Evolutionary conservation across 1,139 yeast genomes (phyloP).

Genomic region (Arxiozyma heterogenica): DNA sequence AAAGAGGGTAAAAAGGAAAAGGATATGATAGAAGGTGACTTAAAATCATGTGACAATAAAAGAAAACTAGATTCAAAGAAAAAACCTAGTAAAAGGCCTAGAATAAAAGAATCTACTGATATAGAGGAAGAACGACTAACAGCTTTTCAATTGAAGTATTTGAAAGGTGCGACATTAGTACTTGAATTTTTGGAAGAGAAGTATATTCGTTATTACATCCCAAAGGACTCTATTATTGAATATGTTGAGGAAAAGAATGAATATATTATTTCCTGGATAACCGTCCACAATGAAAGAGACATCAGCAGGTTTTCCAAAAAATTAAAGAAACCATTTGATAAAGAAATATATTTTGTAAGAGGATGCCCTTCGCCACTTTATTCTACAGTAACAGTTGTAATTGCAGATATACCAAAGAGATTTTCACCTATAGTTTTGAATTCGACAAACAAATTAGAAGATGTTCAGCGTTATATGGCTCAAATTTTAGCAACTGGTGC

Average conservation of each 20-base stretch:
- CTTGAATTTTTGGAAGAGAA: conserved; percentile 82
- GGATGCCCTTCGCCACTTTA: conserved; percentile 39
- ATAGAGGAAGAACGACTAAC: conserved; percentile 45
- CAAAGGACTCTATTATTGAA: conserved; percentile 70
- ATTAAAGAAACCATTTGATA: conserved; percentile 11
- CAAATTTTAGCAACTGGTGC: conserved; percentile 51
- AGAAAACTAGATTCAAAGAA: not conserved
- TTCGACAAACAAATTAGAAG: conserved; percentile 51
- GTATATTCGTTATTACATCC: conserved; percentile 62
- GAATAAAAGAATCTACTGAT: conserved; percentile 13
- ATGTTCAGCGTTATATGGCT: conserved; percentile 55
- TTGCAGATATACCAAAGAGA: conserved; percentile 56
- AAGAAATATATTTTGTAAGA: conserved; percentile 18
- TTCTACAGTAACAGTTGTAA: conserved; percentile 55
- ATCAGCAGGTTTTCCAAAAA: conserved; percentile 17
- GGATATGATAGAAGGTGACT: not conserved
- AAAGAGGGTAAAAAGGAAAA: conserved; percentile 8
- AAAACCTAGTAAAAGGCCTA: conserved; percentile 16
- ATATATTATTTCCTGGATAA: conserved; percentile 27
- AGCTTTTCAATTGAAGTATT: conserved; percentile 65
- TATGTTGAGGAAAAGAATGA: conserved; percentile 32
- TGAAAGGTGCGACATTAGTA: conserved; percentile 60
- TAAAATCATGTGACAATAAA: not conserved
- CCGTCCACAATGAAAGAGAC: conserved; percentile 26
- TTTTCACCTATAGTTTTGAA: conserved; percentile 61